phyloP scores from a whole-genome alignment of 2,329 filamentous ascomycete genomes.

The Phoma sp. region DNA sequence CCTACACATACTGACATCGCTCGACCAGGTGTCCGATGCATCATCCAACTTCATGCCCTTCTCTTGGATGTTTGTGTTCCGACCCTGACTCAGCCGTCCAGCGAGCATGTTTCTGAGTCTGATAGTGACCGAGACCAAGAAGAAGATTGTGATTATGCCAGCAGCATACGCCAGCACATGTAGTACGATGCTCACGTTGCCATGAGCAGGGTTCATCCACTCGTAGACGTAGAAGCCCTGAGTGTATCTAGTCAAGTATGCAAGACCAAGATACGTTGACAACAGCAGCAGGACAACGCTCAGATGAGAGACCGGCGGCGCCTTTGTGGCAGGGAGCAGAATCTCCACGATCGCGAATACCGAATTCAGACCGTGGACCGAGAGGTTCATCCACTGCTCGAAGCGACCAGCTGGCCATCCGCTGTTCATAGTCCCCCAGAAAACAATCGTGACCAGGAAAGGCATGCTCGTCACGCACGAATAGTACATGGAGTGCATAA shows the following conservation, averaged over 20 bases:
- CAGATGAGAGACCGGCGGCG: conserved; percentile 68
- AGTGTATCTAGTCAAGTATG: conserved; percentile 72
- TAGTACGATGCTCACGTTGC: conserved; percentile 26
- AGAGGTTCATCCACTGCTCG: conserved; percentile 64
- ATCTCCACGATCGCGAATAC: conserved; percentile 76
- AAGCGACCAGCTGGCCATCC: conserved; percentile 51
- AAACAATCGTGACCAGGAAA: conserved; percentile 50
- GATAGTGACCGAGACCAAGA: conserved; percentile 24
- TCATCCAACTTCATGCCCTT: conserved; percentile 21
- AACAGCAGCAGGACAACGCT: conserved; percentile 70
- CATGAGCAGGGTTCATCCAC: conserved; percentile 51
- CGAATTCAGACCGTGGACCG: conserved; percentile 76
- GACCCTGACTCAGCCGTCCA: conserved; percentile 6
- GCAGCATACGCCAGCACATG: conserved; percentile 34
- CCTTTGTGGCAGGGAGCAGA: conserved; percentile 67
- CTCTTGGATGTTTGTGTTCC: conserved; percentile 11
- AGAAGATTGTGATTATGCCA: conserved; percentile 28
- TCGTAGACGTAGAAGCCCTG: conserved; percentile 76
- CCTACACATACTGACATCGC: conserved; percentile 14
- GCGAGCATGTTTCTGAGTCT: conserved; percentile 21
- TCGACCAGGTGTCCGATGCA: conserved; percentile 22
- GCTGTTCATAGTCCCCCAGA: conserved; percentile 47
- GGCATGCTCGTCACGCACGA: conserved; percentile 47
- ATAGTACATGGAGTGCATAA: conserved; percentile 46
- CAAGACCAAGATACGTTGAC: conserved; percentile 71